phyloP scores from a whole-genome alignment of 192 early-diverging fungal species.

The Coemansia sp. region DNA sequence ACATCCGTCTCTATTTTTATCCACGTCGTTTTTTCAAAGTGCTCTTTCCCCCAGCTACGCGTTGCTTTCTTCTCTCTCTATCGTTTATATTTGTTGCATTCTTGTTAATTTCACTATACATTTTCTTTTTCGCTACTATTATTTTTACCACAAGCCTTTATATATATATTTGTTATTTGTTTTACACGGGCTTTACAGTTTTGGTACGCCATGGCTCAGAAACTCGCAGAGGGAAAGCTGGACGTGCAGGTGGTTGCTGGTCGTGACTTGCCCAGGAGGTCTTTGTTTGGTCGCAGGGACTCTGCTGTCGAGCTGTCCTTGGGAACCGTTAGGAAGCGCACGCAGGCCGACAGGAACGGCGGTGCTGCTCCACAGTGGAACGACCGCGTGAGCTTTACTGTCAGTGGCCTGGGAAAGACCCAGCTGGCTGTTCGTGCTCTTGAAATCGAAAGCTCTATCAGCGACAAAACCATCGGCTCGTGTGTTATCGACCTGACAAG shows the following conservation, averaged over 20 bases:
- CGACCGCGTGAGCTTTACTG: conserved; percentile 34
- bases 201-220: background rate
- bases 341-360: conserved; percentile 51
- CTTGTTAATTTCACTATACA: conserved; percentile 5
- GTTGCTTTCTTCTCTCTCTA: background rate
- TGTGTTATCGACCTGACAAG: conserved; percentile 41
- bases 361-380: conserved; percentile 50
- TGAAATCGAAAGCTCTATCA: conserved; percentile 40
- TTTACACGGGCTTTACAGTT: background rate
- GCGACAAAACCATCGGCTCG: conserved; percentile 36
- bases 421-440: conserved; percentile 34
- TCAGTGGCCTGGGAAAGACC: conserved; percentile 36
- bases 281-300: conserved; percentile 46
- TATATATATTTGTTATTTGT: background rate
- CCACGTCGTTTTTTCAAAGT: too few species aligned
- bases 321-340: conserved; percentile 40
- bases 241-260: conserved; percentile 47
- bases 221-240: conserved; percentile 29
- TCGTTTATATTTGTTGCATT: conserved; percentile 10
- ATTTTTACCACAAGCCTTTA: conserved; percentile 1
- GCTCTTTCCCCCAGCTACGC: too few species aligned
- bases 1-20: too few species aligned
- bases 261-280: conserved; percentile 41
- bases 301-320: conserved; percentile 37
- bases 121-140: background rate